Percentiles rank a stretch among this genome's conserved stretches.
Conservation (phyloP, 2,329 filamentous ascomycete species). For the Neopestalotiopsis sp. region DNA sequence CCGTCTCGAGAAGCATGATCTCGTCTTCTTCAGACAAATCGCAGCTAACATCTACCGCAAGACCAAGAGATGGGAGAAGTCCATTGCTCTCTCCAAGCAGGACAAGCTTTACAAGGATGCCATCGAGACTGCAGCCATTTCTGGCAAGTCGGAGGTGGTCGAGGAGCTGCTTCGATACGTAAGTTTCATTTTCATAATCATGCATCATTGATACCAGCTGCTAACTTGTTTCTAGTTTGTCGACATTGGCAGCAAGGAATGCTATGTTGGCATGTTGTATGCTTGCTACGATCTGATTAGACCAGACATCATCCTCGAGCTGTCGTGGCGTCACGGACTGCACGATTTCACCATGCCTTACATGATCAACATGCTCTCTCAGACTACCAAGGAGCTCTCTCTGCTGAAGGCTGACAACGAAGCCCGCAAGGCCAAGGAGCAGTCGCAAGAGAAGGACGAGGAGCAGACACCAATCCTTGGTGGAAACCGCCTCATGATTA, state of each 20-base stretch:
- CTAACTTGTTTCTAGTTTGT: slow-evolving; percentile 74
- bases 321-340: slow-evolving; percentile 95
- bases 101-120: slow-evolving; percentile 99
- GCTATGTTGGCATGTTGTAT: slow-evolving; percentile 99
- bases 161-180: slow-evolving; percentile 97
- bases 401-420: slow-evolving; percentile 94
- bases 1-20: slow-evolving; percentile 93
- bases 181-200: slow-evolving; percentile 54
- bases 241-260: slow-evolving; percentile 97
- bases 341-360: slow-evolving; percentile 99
- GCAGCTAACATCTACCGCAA: slow-evolving; percentile 98
- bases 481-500: slow-evolving; percentile 89
- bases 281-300: slow-evolving; percentile 97
- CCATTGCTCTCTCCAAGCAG: slow-evolving; percentile 95
- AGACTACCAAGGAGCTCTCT: slow-evolving; percentile 87
- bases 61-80: slow-evolving; percentile 99
- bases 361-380: slow-evolving; percentile 97
- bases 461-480: slow-evolving; percentile 94
- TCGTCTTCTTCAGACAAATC: slow-evolving; percentile 99
- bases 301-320: slow-evolving; percentile 89
- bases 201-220: slow-evolving; percentile 10
- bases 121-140: slow-evolving; percentile 95
- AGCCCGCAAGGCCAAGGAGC: slow-evolving; percentile 81
- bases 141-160: slow-evolving; percentile 86
- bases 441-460: slow-evolving; percentile 79